phyloP scores from a whole-genome alignment of 805 yeast species.

The Aciculoconidium aculeatum region DNA sequence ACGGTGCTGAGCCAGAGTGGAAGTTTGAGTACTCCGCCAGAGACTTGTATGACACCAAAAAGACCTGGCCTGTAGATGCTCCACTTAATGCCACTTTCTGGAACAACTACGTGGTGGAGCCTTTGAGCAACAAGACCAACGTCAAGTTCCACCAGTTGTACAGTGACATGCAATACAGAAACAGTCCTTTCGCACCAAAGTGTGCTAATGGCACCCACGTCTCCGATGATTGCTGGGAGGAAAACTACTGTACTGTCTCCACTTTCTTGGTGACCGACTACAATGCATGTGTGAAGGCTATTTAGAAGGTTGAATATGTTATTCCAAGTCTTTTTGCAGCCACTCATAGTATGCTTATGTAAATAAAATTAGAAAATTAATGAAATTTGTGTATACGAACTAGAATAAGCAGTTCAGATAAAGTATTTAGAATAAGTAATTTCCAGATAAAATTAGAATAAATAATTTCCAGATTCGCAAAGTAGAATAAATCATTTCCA shows the following conservation, averaged over 20 bases:
- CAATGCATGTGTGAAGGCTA: too few relatives aligned
- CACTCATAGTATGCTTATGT: too few relatives aligned
- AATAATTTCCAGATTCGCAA: too few relatives aligned
- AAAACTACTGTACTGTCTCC: slow-evolving; percentile 37
- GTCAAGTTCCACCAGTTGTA: slow-evolving; percentile 45
- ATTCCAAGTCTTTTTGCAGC: too few relatives aligned
- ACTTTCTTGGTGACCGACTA: slow-evolving; percentile 29
- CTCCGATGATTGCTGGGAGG: slow-evolving; percentile 11
- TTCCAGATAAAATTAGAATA: too few relatives aligned
- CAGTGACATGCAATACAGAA: slow-evolving; percentile 45
- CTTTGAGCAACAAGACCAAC: slow-evolving; percentile 33
- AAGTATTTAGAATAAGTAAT: too few relatives aligned
- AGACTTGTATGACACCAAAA: slow-evolving; percentile 45
- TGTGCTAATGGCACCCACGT: slow-evolving; percentile 28
- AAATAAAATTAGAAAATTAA: too few relatives aligned
- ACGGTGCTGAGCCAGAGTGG: slow-evolving; percentile 59
- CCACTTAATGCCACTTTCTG: slow-evolving; percentile 68
- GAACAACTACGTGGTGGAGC: slow-evolving; percentile 46
- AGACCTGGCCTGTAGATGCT: slow-evolving; percentile 50
- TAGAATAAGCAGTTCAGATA: too few relatives aligned
- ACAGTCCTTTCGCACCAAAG: slow-evolving; percentile 48
- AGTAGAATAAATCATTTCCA: too few relatives aligned
- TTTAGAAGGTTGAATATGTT: too few relatives aligned
- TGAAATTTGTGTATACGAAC: too few relatives aligned
- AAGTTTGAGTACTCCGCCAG: slow-evolving; percentile 59